Evolutionary conservation across 2,329 filamentous ascomycete species (phyloP), one percentile per base, ranked within the genome.

Genomic region (Emmonsiellopsis sp.): DNA sequence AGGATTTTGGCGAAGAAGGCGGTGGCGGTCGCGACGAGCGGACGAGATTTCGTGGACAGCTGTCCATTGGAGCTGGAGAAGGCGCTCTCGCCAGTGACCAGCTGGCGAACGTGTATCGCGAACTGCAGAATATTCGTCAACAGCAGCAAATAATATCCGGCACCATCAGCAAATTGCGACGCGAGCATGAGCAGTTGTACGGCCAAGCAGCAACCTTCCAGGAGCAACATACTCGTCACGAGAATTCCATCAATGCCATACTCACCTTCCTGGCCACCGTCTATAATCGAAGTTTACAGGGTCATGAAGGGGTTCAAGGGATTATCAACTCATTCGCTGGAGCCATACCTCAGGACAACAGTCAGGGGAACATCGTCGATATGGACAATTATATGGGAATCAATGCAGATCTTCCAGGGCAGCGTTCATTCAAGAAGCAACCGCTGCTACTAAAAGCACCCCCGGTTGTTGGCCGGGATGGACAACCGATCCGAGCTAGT

Each of bases 241-340:
- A 98, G 67, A 95, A 92, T 66, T 96, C 92, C 0, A 97, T 98
- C 71, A 97, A 96, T 65, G 92, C 92, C n/a, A 97, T 98, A 57
- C 79, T 98, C 42, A 95, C 91, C 49, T 97, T 98, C 69, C 79
- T 98, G 17, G 93, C 92, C 45, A 97, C 94, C 10, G 92, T 98
- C 42, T 98, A 97, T 72, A 87, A 95, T 58, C 86, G 94, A 64
- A 95, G 89, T 58, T 74, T 98, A 49, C 91, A 96, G 66, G 88
- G 91, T 37, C 86, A 92, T 61, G 84, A 84, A 34, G 80, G 81
- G 14, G 77, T 82, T 1, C 83, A 88, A 64, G 92, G 88, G 56
- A 80, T 97, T 42, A 84, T 87, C 53, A 91, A 94, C 60, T 85
- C 95, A 65, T 87, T 97, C 65, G 83, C 84, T 4, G 85, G 83